These are phyloP conservation scores for Tricholoma saponaceum DNA, from an alignment of 768 basidiomycete species.

Conservation along the genomic window DNA sequence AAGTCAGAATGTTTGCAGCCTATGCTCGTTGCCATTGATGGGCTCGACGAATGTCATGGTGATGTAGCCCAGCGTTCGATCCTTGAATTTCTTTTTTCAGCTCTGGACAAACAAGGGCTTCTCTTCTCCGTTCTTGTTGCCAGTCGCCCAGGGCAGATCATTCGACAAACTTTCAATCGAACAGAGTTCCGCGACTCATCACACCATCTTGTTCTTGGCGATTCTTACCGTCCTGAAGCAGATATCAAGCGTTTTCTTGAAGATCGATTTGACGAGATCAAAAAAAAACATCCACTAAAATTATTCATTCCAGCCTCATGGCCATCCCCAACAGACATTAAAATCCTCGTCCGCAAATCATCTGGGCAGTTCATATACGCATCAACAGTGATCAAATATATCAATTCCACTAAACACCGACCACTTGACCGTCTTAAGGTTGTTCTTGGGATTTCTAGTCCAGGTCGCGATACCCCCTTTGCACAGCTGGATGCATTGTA, in stretches of 20 bases:
- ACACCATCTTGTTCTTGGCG: neutral
- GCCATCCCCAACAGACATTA: neutral
- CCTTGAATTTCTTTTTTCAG: neutral
- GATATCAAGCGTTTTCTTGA: neutral
- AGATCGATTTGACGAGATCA: neutral
- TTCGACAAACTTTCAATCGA: neutral
- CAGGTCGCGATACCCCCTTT: neutral
- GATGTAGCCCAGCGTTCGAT: neutral
- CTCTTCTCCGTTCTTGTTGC: neutral
- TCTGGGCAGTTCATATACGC: slow-evolving; percentile 6
- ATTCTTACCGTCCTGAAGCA: neutral
- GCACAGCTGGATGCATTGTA: neutral
- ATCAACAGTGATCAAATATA: neutral
- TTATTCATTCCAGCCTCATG: neutral
- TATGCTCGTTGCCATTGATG: neutral
- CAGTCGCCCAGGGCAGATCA: slow-evolving; percentile 1
- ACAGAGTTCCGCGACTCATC: neutral
- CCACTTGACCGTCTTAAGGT: neutral
- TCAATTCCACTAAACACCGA: neutral
- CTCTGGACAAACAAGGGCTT: neutral
- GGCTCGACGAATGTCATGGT: neutral
- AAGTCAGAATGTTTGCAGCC: neutral
- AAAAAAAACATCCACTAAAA: neutral
- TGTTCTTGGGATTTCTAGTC: neutral
- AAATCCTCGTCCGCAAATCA: neutral